These are phyloP conservation scores for Blastomyces parvus DNA, from an alignment of 2,329 filamentous ascomycete genomes.

Conservation along the genomic window DNA sequence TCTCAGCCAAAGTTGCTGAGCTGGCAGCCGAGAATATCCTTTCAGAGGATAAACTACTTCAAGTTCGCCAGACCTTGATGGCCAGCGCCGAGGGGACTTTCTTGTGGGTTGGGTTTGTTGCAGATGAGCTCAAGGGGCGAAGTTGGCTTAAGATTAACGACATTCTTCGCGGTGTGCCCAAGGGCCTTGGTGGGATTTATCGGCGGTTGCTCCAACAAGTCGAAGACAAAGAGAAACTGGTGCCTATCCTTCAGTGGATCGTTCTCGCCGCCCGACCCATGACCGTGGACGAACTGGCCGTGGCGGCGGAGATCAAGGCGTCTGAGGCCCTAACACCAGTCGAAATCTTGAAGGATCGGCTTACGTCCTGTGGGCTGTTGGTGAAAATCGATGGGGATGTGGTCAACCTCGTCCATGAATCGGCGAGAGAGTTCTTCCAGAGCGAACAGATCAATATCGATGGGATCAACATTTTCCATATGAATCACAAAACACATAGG, in stretches of 20 bases:
- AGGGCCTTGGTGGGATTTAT: slow-evolving; percentile 20
- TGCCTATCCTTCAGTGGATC: slow-evolving; percentile 21
- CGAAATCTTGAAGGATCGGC: slow-evolving; percentile 14
- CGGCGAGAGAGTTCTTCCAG: slow-evolving; percentile 20
- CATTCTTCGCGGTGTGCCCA: slow-evolving; percentile 18
- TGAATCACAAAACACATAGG: slow-evolving; percentile 17
- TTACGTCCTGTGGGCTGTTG: slow-evolving; percentile 12
- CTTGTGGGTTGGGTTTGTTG: slow-evolving; percentile 20
- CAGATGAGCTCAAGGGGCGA: slow-evolving; percentile 16
- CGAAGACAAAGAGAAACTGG: slow-evolving; percentile 17
- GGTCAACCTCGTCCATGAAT: slow-evolving; percentile 20
- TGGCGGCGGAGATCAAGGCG: slow-evolving; percentile 12
- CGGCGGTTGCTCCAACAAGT: slow-evolving; percentile 18
- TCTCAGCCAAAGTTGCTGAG: slow-evolving; percentile 18
- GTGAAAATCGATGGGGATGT: slow-evolving; percentile 16
- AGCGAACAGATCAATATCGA: slow-evolving; percentile 20
- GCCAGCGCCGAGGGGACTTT: slow-evolving; percentile 22
- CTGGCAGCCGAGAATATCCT: slow-evolving; percentile 18
- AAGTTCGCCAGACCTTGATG: slow-evolving; percentile 17
- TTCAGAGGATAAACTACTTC: slow-evolving; percentile 13
- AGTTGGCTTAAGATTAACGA: slow-evolving; percentile 16
- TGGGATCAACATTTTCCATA: slow-evolving; percentile 21
- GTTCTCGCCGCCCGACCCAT: slow-evolving; percentile 20
- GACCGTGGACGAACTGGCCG: slow-evolving; percentile 19
- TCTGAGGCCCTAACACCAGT: slow-evolving; percentile 5